phyloP scores from a whole-genome alignment of 2,329 filamentous ascomycete genomes.

The Diaporthe vexans region DNA sequence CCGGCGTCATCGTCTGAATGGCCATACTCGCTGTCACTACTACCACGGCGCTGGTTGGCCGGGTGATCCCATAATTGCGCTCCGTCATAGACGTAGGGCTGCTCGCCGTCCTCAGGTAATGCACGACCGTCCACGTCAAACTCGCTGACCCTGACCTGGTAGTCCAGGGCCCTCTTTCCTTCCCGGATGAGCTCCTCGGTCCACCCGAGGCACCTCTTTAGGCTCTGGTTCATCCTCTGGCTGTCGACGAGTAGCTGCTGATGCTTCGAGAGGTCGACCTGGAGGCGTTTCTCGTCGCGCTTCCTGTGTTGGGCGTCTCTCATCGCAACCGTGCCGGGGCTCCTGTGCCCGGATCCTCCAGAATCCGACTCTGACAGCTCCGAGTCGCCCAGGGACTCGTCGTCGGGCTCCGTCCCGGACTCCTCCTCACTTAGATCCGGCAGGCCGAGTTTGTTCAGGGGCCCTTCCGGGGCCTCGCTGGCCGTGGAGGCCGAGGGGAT shows the following conservation, averaged over 20 bases:
- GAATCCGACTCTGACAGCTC: slow-evolving; percentile 59
- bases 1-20: slow-evolving; percentile 9
- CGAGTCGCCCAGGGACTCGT: slow-evolving; percentile 63
- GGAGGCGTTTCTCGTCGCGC: slow-evolving; percentile 85
- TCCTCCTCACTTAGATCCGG: slow-evolving; percentile 67
- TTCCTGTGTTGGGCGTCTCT: slow-evolving; percentile 69
- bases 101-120: slow-evolving; percentile 74
- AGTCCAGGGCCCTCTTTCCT: slow-evolving; percentile 87
- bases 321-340: slow-evolving; percentile 56
- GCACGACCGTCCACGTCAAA: slow-evolving; percentile 86
- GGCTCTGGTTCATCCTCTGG: slow-evolving; percentile 94
- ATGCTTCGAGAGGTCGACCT: slow-evolving; percentile 88
- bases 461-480: slow-evolving; percentile 55
- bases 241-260: slow-evolving; percentile 90
- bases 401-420: slow-evolving; percentile 48
- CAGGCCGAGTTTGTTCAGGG: slow-evolving; percentile 59
- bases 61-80: slow-evolving; percentile 38
- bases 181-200: slow-evolving; percentile 93
- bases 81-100: slow-evolving; percentile 47
- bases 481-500: slow-evolving; percentile 59
- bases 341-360: slow-evolving; percentile 54
- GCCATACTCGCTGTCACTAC: slow-evolving; percentile 23
- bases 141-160: slow-evolving; percentile 83
- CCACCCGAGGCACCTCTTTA: slow-evolving; percentile 90
- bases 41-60: not conserved